Evolutionary conservation across 2,329 filamentous ascomycete genomes (phyloP).

Genomic region (Colletotrichum ledebouriae): DNA sequence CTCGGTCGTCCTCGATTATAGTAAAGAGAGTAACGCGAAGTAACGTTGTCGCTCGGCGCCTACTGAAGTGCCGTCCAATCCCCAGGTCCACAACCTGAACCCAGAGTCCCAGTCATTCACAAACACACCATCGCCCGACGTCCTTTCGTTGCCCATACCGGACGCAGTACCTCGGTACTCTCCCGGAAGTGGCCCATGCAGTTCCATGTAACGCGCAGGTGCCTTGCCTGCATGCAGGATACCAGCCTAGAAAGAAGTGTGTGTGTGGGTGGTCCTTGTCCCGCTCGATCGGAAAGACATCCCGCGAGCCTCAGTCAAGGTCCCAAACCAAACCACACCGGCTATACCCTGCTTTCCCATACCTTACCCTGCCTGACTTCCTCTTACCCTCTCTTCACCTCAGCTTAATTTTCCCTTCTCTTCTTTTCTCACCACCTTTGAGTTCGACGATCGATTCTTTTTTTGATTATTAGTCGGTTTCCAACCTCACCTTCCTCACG

Average conservation of each 20-base stretch:
- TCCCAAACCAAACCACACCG: conserved; percentile 27
- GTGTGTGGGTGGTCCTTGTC: conserved; percentile 37
- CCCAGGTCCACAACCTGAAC: not conserved
- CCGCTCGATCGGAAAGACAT: conserved; percentile 38
- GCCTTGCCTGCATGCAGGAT: conserved; percentile 38
- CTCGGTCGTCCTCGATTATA: conserved; percentile 37
- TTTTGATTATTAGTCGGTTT: conserved; percentile 6
- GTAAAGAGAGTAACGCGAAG: conserved; percentile 35
- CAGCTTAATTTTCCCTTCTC: conserved; percentile 4
- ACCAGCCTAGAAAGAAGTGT: conserved; percentile 12
- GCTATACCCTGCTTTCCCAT: conserved; percentile 22
- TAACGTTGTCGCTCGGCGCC: conserved; percentile 41
- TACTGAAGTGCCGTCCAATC: conserved; percentile 20
- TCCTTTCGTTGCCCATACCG: not conserved
- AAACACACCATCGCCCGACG: not conserved
- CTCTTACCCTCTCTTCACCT: conserved; percentile 27
- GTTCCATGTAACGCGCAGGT: conserved; percentile 38
- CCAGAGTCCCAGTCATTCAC: too few relatives aligned
- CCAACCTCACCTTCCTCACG: not conserved
- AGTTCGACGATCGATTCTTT: conserved; percentile 12
- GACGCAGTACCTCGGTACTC: not conserved
- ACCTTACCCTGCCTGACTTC: conserved; percentile 26
- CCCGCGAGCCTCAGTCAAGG: conserved; percentile 39
- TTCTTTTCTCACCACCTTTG: conserved; percentile 19
- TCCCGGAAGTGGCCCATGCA: conserved; percentile 31